Base-by-base conservation (phyloP, 345 rosid species). In the Turritis glabra region DNA sequence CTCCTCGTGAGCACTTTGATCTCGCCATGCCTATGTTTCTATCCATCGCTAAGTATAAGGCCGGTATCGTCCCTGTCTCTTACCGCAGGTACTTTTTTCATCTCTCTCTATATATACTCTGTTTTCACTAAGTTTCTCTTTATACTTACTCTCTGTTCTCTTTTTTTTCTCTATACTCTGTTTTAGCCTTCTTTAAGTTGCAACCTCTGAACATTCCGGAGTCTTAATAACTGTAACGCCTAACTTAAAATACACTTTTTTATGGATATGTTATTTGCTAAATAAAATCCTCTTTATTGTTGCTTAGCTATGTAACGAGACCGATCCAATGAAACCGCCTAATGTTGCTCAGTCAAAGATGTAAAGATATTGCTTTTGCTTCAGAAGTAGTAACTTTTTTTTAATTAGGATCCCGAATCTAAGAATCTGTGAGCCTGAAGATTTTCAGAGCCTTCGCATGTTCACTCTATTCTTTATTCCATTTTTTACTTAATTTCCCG, bases 21-120 rank as follows among this genome's bases (percentile, higher is more conserved):
- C 88, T 89, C 13, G 86, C 93, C 19, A 87, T 86, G 91, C 93
- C 93, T 10, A 80, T 84, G 83, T 89, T 89, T 75, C 84, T 86
- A 8, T 64, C 86, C 54, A 76, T 89, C 23, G 93, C 93, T 3
- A 79, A 89, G 77, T 89, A 89, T 64, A 82, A 79, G 8, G 93
- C 93, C 8, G 91, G 93, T 9, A 89, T 89, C 11, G 93, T 89
- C 51, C 93, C 93, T 33, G 88, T 87, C 37, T 47, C 84, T 30
- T 88, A 84, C 80, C 96, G 97, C 81, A 82, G 97, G 96, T 91
- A 59, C n/a, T n/a, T n/a, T 12, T 4, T 41, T 60, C 3, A 12
- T 23, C 33, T 5, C 4, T 1, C 25, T 27, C 10, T 64, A 3
- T 1, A 0, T 5, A 10, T 30, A 7, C 50, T 67, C 48, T 59